These are phyloP conservation scores for Fusarium hainanense DNA, from an alignment of 2,329 filamentous ascomycete species.

Conservation along the genomic window DNA sequence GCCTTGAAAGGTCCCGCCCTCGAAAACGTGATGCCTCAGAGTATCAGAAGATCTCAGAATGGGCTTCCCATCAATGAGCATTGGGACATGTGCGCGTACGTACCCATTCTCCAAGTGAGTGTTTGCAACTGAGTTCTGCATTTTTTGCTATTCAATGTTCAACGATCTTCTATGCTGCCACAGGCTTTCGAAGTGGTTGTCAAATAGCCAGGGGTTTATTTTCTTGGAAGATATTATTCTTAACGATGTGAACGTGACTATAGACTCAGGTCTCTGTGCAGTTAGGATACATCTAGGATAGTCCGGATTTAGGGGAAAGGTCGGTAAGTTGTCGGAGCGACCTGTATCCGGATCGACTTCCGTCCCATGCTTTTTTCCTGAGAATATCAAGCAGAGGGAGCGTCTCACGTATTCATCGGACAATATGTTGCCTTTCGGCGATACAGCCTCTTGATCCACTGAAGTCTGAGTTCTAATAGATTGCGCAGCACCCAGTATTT, in stretches of 20 bases:
- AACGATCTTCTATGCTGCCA: fast-evolving
- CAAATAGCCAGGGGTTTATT: not conserved
- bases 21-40: not conserved
- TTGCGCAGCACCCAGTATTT: fast-evolving
- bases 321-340: not conserved
- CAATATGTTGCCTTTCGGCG: not conserved
- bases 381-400: too few relatives aligned
- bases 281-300: not conserved
- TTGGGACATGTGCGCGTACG: not conserved
- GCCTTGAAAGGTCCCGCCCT: not conserved
- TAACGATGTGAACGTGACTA: fast-evolving
- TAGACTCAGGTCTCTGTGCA: not conserved
- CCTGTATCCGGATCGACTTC: not conserved
- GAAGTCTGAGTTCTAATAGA: not conserved
- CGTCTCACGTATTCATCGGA: not conserved
- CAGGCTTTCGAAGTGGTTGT: not conserved
- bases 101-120: not conserved
- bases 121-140: not conserved
- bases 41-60: not conserved
- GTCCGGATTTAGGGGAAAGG: not conserved
- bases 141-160: not conserved
- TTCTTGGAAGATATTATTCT: not conserved
- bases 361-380: too few relatives aligned
- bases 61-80: not conserved
- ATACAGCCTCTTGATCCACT: fast-evolving